Percentiles rank a stretch among this genome's conserved stretches.
phyloP scores from a whole-genome alignment of 2,329 filamentous ascomycete species.

The Penicillium palitans region DNA sequence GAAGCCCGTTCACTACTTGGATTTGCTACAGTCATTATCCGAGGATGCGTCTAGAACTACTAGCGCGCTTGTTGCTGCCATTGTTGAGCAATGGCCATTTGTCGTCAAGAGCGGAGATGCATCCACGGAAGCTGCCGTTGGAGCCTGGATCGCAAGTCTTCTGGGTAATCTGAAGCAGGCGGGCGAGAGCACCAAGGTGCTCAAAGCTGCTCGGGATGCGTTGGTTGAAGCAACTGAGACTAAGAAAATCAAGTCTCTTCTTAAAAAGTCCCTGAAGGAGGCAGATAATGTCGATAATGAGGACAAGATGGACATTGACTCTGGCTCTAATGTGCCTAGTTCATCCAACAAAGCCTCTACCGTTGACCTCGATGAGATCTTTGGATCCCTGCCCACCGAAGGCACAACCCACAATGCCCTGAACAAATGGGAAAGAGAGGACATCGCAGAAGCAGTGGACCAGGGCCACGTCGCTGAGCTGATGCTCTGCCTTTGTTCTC shows the following conservation, averaged over 20 bases:
- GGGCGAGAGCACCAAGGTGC: conserved; percentile 51
- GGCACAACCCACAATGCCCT: conserved; percentile 49
- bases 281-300: conserved; percentile 17
- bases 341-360: conserved; percentile 17
- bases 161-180: conserved; percentile 56
- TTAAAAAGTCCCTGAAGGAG: conserved; percentile 42
- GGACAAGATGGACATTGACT: conserved; percentile 23
- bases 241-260: conserved; percentile 37
- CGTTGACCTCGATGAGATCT: conserved; percentile 54
- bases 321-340: conserved; percentile 6
- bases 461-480: conserved; percentile 71
- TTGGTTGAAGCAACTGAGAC: conserved; percentile 44
- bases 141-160: conserved; percentile 59
- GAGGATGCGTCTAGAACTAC: conserved; percentile 42
- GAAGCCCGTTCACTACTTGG: conserved; percentile 78
- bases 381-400: conserved; percentile 52
- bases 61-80: conserved; percentile 67
- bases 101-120: conserved; percentile 54
- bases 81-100: conserved; percentile 78
- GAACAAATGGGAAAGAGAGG: conserved; percentile 70
- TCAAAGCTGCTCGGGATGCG: conserved; percentile 49
- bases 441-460: conserved; percentile 74
- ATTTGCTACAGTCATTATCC: conserved; percentile 46
- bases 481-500: conserved; percentile 72
- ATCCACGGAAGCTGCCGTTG: conserved; percentile 50